These are phyloP conservation scores for Leptographium wingfieldii DNA, from an alignment of 2,329 filamentous ascomycete species.

Conservation along the genomic window DNA sequence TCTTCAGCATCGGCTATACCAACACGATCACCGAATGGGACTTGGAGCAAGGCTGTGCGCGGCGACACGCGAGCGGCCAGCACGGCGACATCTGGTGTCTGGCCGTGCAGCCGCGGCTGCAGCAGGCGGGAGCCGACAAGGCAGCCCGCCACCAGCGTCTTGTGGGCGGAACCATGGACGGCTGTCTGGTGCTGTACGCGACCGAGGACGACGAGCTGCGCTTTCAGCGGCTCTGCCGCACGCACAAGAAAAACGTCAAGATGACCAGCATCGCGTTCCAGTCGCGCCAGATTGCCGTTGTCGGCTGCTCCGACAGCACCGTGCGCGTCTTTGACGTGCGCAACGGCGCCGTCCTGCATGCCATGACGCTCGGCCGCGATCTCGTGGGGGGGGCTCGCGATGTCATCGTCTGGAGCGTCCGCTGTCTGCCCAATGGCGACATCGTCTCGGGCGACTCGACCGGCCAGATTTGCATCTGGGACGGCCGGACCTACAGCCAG, in stretches of 20 bases:
- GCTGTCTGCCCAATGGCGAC: slow-evolving; percentile 72
- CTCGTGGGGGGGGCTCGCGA: slow-evolving; percentile 66
- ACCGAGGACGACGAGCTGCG: slow-evolving; percentile 73
- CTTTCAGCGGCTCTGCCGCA: slow-evolving; percentile 57
- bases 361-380: slow-evolving; percentile 76
- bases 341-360: slow-evolving; percentile 61
- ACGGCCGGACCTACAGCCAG: slow-evolving; percentile 82
- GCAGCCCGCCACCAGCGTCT: slow-evolving; percentile 38
- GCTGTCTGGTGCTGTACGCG: slow-evolving; percentile 75
- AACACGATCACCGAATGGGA: slow-evolving; percentile 93
- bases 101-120: slow-evolving; percentile 61
- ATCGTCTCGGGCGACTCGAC: slow-evolving; percentile 93
- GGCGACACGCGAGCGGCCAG: slow-evolving; percentile 77
- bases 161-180: slow-evolving; percentile 80
- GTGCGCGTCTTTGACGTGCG: slow-evolving; percentile 83
- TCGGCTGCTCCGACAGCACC: slow-evolving; percentile 93
- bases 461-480: slow-evolving; percentile 87
- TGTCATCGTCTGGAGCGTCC: slow-evolving; percentile 86
- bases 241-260: slow-evolving; percentile 67
- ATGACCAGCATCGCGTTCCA: slow-evolving; percentile 90
- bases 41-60: slow-evolving; percentile 62
- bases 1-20: slow-evolving; percentile 95
- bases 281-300: slow-evolving; percentile 66
- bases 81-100: slow-evolving; percentile 97
- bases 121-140: slow-evolving; percentile 6